Base-by-base conservation (phyloP, 306 rosid species). In the Dalbergia oliveri region DNA sequence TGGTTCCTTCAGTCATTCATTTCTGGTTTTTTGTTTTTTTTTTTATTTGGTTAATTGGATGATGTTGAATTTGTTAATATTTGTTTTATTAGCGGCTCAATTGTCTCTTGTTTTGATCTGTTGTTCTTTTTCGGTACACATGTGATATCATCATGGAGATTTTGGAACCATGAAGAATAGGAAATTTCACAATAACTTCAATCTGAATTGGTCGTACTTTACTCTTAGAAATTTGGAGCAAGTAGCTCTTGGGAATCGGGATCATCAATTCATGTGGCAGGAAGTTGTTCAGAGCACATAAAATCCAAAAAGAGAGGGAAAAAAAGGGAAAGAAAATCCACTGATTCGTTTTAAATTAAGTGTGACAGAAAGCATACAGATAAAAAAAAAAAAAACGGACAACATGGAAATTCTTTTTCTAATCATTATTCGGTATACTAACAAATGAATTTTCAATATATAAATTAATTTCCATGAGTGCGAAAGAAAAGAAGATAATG, bases 181-280 rank as follows among this genome's bases (percentile, higher is more conserved):
- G 54, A 54, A 44, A 69, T 23, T 31, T 75, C 18, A 65, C 11
- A 35, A 43, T 41, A 33, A 13, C 19, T 73, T 73, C 65, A 37
- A 5, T 21, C 6, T 26, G 49, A 50, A 23, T 37, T 82, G 18
- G n/a, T 69, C 14, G 45, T 74, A 50, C 59, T 82, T 37, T 23
- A 51, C 66, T 59, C 59, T 15, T 37, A 60, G 57, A 58, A 81
- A 49, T 75, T n/a, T 34, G 72, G 33, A 66, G n/a, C 66, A n/a
- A 44, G 53, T 67, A 58, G 62, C 41, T 78, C 54, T 50, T 49
- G 71, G 66, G 73, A 66, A 49, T 71, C 61, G 64, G 66, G 77
- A 67, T 59, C 45, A 41, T 39, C 39, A 71, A 66, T 68, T 37
- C 56, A 10, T 79, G 62, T 66, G 41, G 47, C 31, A 53, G 69